Conservation (phyloP, 2,329 filamentous ascomycete species). For the Colletotrichum tabaci region DNA sequence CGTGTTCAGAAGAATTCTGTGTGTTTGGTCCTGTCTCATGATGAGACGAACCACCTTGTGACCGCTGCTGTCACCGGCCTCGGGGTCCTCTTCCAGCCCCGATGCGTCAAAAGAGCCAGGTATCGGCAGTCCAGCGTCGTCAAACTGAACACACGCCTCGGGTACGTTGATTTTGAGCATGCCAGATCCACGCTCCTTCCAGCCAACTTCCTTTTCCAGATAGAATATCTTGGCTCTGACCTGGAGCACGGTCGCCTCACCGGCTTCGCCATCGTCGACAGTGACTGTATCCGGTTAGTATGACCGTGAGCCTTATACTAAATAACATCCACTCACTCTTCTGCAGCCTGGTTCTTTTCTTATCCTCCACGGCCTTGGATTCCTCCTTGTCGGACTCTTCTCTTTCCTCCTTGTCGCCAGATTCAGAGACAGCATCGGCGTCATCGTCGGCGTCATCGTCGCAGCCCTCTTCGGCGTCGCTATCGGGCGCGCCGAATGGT, state of each 20-base stretch:
- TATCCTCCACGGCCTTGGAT: constrained; percentile 68
- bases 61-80: constrained; percentile 42
- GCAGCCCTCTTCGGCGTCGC: constrained; percentile 70
- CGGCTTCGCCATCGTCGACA: constrained; percentile 89
- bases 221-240: constrained; percentile 89
- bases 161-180: constrained; percentile 88
- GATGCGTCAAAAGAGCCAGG: constrained; percentile 71
- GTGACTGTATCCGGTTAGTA: constrained; percentile 64
- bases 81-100: constrained; percentile 56
- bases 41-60: constrained; percentile 78
- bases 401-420: constrained; percentile 62
- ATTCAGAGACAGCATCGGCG: constrained; percentile 53
- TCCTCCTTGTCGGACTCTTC: constrained; percentile 70
- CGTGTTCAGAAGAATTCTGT: constrained; percentile 89
- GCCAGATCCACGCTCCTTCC: constrained; percentile 92
- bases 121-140: constrained; percentile 65
- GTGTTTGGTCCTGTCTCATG: constrained; percentile 92
- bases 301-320: background rate
- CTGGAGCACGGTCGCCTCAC: constrained; percentile 81
- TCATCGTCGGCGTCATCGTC: constrained; percentile 56
- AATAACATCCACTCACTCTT: constrained; percentile 69
- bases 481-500: constrained; percentile 84
- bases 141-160: constrained; percentile 68
- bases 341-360: constrained; percentile 77
- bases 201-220: constrained; percentile 79